phyloP scores from a whole-genome alignment of 1,284 basidiomycete genomes.

The Earliella scabrosa region DNA sequence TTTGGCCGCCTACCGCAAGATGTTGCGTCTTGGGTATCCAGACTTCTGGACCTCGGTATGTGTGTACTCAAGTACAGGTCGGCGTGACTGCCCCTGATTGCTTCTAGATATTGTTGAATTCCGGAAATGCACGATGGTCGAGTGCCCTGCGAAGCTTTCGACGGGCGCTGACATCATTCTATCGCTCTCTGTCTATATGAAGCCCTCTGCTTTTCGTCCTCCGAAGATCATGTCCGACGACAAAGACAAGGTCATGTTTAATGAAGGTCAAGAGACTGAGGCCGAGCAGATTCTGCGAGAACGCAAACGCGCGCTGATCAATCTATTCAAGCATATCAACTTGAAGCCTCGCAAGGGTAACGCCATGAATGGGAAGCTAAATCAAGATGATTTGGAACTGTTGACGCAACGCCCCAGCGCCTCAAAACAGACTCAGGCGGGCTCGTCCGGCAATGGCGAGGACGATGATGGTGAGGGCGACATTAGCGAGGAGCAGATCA shows the following conservation, averaged over 20 bases:
- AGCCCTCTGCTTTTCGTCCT: constrained; percentile 64
- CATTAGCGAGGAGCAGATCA: constrained; percentile 77
- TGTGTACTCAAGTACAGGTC: no score
- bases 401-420: constrained; percentile 37
- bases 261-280: constrained; percentile 76
- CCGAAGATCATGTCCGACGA: constrained; percentile 38
- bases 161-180: constrained; percentile 75
- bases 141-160: constrained; percentile 66
- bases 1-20: constrained; percentile 76
- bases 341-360: constrained; percentile 52
- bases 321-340: constrained; percentile 67
- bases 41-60: constrained; percentile 71
- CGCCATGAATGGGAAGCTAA: constrained; percentile 36
- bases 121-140: constrained; percentile 65
- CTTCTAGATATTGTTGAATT: constrained; percentile 66
- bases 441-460: constrained; percentile 59
- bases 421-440: constrained; percentile 34
- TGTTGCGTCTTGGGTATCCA: constrained; percentile 70
- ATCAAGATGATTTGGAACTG: constrained; percentile 47
- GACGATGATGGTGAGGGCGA: constrained; percentile 78
- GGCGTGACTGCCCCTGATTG: neutral
- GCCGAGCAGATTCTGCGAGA: constrained; percentile 78
- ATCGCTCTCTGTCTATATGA: constrained; percentile 70
- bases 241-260: constrained; percentile 48
- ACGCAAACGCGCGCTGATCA: constrained; percentile 70